Base-by-base conservation (phyloP, 2,329 filamentous ascomycete genomes). In the Rutstroemia sp. region DNA sequence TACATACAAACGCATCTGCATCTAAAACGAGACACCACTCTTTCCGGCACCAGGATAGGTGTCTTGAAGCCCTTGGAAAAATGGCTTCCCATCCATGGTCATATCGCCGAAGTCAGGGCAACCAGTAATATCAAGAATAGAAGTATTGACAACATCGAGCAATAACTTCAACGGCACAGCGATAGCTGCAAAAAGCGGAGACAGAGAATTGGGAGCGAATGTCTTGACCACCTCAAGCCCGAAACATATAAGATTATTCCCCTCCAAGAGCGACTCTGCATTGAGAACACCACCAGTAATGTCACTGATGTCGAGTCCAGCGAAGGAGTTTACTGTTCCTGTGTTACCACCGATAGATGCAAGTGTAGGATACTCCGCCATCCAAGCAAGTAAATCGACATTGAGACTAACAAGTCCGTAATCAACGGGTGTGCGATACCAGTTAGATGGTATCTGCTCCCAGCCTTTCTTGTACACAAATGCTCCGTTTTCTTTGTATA, bases 281-380 rank as follows among this genome's bases (percentile, higher is more conserved):
- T 76, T 78, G 59, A 74, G 72, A 0, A 78, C 65, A 39, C 75
- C 75, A 19, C 73, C 71, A 4, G 75, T 75, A 14, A 78, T 37
- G 54, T 78, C 67, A 2, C 59, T 57, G 2, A 77, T 37, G 59
- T 76, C 67, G 53, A 81, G 62, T 5, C 76, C 76, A 4, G 73
- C 69, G 61, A 80, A 82, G 21, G 72, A 76, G 67, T 81, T 76
- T 27, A 76, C 71, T 2, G 69, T 71, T 19, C 78, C 76, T 3
- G 73, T 73, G 61, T 82, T 82, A 9, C 79, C 79, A 6, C 79
- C 79, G 10, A 81, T 72, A 57, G 52, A 42, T 34, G 49, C 14
- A 16, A 78, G 69, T 17, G 73, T 67, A 0, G 76, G 76, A 49
- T 78, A 71, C 59, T 73, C 68, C n/a, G 64, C 5, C 4, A 72